Evolutionary conservation across 495 filamentous ascomycete species (phyloP), one percentile per base, ranked within the genome.

Genomic region (Penicillium macrosclerotiorum): DNA sequence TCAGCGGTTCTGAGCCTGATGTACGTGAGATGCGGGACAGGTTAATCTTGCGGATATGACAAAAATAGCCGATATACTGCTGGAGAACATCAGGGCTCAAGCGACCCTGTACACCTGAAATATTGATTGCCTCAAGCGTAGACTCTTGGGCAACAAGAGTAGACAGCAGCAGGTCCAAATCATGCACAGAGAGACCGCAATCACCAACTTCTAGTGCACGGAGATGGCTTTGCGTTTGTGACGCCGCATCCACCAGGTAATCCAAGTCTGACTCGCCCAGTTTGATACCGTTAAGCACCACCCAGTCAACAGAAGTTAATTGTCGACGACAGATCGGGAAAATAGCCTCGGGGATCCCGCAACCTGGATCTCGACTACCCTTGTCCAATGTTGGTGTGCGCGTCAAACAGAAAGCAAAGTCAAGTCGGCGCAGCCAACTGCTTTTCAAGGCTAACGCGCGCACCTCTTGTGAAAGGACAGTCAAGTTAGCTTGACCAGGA

Each of bases 261-360:
- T 90, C 86, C 32, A 94, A 66, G 65, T 94, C 90, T 2, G 80
- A 80, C 35, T 93, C 86, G 26, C 84, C 85, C n/a, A 94, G 74
- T 51, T 85, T 78, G 57, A 95, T 95, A 9, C 88, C 89, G 43
- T 82, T 89, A 42, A 97, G 65, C 34, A 79, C 79, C 34, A 97
- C 80, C 80, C 83, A 95, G 63, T 83, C 88, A 42, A 85, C 84
- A 62, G 81, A 88, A 6, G 84, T 96, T 57, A 80, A 74, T 59
- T 84, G 80, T 51, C 75, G 81, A 39, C 76, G 81, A 66, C 84
- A 94, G 14, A 87, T 72, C 12, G 89, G 85, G 57, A 89, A 83
- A 4, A 95, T 70, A 12, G 88, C 89, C 39, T 90, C 84, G 24
- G 84, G 81, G 42, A 94, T 83, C 20, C 86, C 88, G 56, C 86